These are phyloP conservation scores for Pythium guiyangense DNA, from an alignment of 352 stramenopile species.

Conservation along the genomic window DNA sequence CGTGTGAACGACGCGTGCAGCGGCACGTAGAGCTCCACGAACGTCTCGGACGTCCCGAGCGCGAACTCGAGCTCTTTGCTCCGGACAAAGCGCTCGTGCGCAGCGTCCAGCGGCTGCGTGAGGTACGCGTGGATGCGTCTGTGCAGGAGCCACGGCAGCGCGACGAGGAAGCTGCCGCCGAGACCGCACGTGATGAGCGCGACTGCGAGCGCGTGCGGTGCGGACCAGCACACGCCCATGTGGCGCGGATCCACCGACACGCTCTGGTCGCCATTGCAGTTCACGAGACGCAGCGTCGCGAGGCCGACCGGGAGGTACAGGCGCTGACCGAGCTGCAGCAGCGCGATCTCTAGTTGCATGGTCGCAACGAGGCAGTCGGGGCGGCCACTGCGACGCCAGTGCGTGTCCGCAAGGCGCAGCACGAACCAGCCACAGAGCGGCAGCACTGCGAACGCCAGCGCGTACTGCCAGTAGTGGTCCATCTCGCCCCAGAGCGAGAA, in stretches of 20 bases:
- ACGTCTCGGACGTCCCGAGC: no score
- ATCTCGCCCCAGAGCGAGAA: constrained; percentile 64
- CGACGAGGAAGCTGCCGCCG: constrained; percentile 41
- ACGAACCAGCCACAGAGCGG: constrained; percentile 14
- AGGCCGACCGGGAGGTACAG: constrained; percentile 61
- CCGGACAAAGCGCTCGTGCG: no score
- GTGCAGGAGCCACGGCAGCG: constrained; percentile 34
- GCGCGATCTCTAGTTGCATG: constrained; percentile 34
- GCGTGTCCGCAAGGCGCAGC: constrained; percentile 3
- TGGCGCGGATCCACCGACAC: constrained; percentile 44
- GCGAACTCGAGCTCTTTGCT: no score
- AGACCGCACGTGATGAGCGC: constrained; percentile 25
- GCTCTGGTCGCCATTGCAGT: constrained; percentile 33
- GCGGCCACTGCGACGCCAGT: constrained; percentile 16
- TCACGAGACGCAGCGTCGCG: constrained; percentile 48
- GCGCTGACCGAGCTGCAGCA: constrained; percentile 41
- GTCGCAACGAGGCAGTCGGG: constrained; percentile 23
- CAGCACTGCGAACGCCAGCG: constrained; percentile 29
- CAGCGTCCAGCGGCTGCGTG: no score
- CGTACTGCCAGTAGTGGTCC: constrained; percentile 58
- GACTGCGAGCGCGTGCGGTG: constrained; percentile 24
- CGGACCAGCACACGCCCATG: constrained; percentile 25
- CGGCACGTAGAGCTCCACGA: no score
- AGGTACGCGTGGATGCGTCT: constrained; percentile 23
- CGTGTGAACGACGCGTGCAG: no score